Base-by-base conservation (phyloP, 2,329 filamentous ascomycete species). In the Colletotrichum cordylinicola region DNA sequence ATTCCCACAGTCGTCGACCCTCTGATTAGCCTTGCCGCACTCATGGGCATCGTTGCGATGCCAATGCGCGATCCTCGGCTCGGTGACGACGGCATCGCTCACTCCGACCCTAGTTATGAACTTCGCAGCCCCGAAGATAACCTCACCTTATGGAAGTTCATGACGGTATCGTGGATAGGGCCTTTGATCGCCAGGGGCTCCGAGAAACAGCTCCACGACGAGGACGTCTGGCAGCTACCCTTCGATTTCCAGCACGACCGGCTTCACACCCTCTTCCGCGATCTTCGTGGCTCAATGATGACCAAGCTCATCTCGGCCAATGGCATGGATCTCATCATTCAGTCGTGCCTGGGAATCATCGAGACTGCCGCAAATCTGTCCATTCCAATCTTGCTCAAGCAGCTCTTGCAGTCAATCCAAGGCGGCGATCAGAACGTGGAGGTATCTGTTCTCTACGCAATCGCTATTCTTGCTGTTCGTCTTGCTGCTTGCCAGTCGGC, bases 161-260 rank as follows among this genome's bases (percentile, higher is more conserved):
- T 96, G 91, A 93, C 91, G 8, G 93, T 98, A 33, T 94, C 91
- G 0, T 98, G 96, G 96, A 93, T 98, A 85, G 87, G 88, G 1
- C 93, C 95, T 0, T 85, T 98, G 8, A 95, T 98, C 15, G 85
- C 87, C 2, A 84, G 92, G 29, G 95, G 93, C 2, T 90, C 88
- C 56, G 86, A 87, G 35, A 88, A 92, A 55, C 93, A 95, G 79
- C 86, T 98, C 10, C 86, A 95, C 43, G 93, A 96, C 52, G 90
- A 93, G 48, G 95, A 98, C 81, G 94, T 98, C 3, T 98, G 96
- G 96, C 87, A 90, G 52, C 85, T 98, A 0, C 92, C 93, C 0
- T 94, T 92, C 79, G 94, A 97, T 69, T 98, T 96, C 77, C 95
- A 98, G 80, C 96, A 98, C 82, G 89, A 87, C 39, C 88, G 92